Percentiles rank a stretch among this genome's conserved stretches.
phyloP scores from a whole-genome alignment of 352 stramenopile species.

The Hyaloperonospora brassicae region DNA sequence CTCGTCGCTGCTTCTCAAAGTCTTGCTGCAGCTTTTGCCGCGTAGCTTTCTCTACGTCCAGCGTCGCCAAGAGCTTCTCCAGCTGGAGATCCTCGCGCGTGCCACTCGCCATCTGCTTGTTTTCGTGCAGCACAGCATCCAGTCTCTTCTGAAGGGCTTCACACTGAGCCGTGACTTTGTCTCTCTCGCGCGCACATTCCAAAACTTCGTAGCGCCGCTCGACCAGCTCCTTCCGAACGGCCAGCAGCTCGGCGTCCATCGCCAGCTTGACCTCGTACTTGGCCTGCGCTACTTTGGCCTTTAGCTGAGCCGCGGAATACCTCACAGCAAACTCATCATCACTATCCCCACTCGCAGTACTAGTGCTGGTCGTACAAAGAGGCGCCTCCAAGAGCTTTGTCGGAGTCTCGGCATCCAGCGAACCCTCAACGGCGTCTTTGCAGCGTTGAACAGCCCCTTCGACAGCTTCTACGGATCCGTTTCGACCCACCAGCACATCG shows the following conservation, averaged over 20 bases:
- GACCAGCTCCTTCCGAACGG: conserved; percentile 38
- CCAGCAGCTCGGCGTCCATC: conserved; percentile 39
- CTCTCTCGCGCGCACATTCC: conserved; percentile 20
- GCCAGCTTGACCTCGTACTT: conserved; percentile 46
- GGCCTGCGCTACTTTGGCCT: conserved; percentile 43
- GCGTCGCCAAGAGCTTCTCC: conserved; percentile 40
- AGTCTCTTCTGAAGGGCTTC: conserved; percentile 28
- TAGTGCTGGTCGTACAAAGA: not conserved
- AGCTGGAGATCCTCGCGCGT: conserved; percentile 41
- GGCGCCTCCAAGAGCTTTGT: not conserved
- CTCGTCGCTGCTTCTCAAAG: conserved; percentile 39
- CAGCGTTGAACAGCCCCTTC: conserved; percentile 1
- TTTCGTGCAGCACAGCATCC: conserved; percentile 36
- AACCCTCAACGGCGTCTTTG: not conserved
- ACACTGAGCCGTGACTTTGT: conserved; percentile 13
- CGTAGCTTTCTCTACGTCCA: conserved; percentile 47
- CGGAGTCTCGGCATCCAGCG: not conserved
- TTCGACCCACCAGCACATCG: conserved; percentile 8
- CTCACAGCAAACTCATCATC: conserved; percentile 18
- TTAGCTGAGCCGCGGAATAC: conserved; percentile 45
- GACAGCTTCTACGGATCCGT: conserved; percentile 3
- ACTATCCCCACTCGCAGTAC: not conserved
- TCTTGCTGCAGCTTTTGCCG: conserved; percentile 30
- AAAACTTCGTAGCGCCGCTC: conserved; percentile 33
- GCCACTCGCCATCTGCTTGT: conserved; percentile 43